Percentiles rank a stretch among this genome's conserved stretches.
These are phyloP conservation scores for Penicillium mononematosum DNA, from an alignment of 495 filamentous ascomycete genomes.

Conservation along the genomic window DNA sequence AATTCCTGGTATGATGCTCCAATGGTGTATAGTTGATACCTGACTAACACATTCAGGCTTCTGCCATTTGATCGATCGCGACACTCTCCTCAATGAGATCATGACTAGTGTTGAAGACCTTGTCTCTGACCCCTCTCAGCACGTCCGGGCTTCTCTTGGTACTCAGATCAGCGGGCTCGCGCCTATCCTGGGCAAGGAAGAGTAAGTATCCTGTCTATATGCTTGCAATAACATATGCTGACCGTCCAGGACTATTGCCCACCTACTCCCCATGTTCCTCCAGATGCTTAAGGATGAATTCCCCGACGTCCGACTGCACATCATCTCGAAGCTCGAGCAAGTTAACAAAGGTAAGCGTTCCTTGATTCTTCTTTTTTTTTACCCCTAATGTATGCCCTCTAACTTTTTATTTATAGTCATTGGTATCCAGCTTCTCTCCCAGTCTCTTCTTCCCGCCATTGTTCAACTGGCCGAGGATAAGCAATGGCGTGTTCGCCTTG, in stretches of 20 bases:
- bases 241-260: constrained; percentile 77
- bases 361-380: not conserved
- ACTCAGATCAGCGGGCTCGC: constrained; percentile 97
- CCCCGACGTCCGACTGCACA: constrained; percentile 94
- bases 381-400: constrained; percentile 1
- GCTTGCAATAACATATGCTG: not conserved
- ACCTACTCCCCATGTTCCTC: constrained; percentile 97
- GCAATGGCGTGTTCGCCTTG: constrained; percentile 96
- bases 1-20: constrained; percentile 69
- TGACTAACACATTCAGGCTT: constrained; percentile 60
- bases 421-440: constrained; percentile 93
- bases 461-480: constrained; percentile 98
- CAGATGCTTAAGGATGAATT: constrained; percentile 99
- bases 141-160: constrained; percentile 91
- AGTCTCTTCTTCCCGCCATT: constrained; percentile 96
- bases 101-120: constrained; percentile 96
- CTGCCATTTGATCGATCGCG: constrained; percentile 80
- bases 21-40: constrained; percentile 18
- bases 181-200: constrained; percentile 95
- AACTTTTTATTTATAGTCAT: constrained; percentile 62
- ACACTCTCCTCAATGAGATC: constrained; percentile 89
- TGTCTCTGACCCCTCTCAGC: constrained; percentile 92
- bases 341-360: constrained; percentile 86
- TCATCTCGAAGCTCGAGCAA: constrained; percentile 96
- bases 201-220: constrained; percentile 59